Conservation (phyloP, 2,329 filamentous ascomycete genomes). For the Ophiostoma sp. region DNA sequence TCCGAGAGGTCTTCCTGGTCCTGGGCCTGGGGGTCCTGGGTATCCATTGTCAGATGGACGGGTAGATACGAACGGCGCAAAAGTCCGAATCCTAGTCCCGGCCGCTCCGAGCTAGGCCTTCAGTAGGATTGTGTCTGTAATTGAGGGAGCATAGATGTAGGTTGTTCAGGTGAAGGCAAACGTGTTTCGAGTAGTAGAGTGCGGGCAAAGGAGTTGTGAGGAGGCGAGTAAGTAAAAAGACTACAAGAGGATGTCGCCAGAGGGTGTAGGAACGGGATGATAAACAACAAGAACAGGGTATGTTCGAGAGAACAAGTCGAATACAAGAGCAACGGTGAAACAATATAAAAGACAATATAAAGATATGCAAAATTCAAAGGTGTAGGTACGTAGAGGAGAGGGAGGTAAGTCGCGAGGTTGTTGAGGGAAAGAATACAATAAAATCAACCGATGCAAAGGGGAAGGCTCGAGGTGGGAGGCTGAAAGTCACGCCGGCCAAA, state of each 20-base stretch:
- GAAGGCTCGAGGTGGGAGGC: too few species aligned
- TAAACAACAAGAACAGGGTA: too few species aligned
- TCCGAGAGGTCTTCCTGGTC: conserved; percentile 11
- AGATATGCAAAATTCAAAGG: too few species aligned
- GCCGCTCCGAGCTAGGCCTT: conserved; percentile 11
- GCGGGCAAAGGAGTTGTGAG: neutral
- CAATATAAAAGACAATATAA: too few species aligned
- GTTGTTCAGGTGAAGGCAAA: neutral
- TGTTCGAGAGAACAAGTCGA: too few species aligned
- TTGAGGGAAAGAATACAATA: too few species aligned
- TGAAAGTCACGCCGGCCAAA: too few species aligned
- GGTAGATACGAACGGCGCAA: conserved; percentile 5
- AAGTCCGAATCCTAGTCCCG: neutral
- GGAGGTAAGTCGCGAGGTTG: too few species aligned
- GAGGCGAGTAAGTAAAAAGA: neutral
- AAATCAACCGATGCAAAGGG: too few species aligned
- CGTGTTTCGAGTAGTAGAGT: neutral
- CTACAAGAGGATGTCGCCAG: neutral
- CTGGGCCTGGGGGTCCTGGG: neutral
- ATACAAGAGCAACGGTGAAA: too few species aligned
- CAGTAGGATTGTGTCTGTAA: neutral
- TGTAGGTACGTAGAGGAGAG: too few species aligned
- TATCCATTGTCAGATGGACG: neutral
- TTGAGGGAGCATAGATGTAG: neutral
- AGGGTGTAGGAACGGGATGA: too few species aligned